These are phyloP conservation scores for Podila minutissima DNA, from an alignment of 192 early-diverging fungal genomes.

Conservation along the genomic window DNA sequence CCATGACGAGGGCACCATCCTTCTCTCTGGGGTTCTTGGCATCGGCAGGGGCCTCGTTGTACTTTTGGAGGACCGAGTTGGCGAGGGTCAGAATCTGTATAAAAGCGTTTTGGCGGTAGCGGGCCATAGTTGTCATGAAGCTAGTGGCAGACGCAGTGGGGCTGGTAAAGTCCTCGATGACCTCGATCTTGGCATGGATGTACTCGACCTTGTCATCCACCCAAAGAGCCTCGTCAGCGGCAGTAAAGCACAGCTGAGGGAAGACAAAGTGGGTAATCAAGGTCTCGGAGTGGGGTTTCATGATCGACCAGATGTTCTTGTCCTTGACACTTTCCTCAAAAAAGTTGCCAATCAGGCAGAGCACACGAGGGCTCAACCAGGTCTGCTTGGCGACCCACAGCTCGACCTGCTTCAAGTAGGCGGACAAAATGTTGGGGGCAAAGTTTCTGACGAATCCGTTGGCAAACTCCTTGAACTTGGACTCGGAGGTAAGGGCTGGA, in stretches of 20 bases:
- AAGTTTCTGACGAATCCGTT: slow-evolving; percentile 88
- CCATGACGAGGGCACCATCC: slow-evolving; percentile 92
- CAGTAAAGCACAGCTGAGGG: slow-evolving; percentile 91
- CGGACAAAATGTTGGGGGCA: slow-evolving; percentile 87
- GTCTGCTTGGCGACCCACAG: slow-evolving; percentile 72
- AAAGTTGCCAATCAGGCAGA: slow-evolving; percentile 78
- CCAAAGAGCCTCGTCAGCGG: slow-evolving; percentile 91
- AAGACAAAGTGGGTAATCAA: slow-evolving; percentile 92
- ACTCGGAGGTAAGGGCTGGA: slow-evolving; percentile 62
- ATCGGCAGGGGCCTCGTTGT: slow-evolving; percentile 72
- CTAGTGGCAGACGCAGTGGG: slow-evolving; percentile 76
- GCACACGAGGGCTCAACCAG: slow-evolving; percentile 79
- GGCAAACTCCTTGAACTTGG: slow-evolving; percentile 73
- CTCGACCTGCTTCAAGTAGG: slow-evolving; percentile 89
- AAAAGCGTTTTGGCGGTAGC: slow-evolving; percentile 85
- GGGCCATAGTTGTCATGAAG: slow-evolving; percentile 83
- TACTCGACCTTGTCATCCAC: slow-evolving; percentile 93
- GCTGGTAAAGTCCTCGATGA: slow-evolving; percentile 87
- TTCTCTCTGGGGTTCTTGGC: slow-evolving; percentile 81
- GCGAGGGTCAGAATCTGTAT: slow-evolving; percentile 81
- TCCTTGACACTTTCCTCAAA: slow-evolving; percentile 87
- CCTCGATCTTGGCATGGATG: slow-evolving; percentile 81
- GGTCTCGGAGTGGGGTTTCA: slow-evolving; percentile 85
- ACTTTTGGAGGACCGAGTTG: slow-evolving; percentile 77
- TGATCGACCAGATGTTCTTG: slow-evolving; percentile 89